These are phyloP conservation scores for Herpetospermum pedunculosum DNA, from an alignment of 306 rosid species.

Conservation along the genomic window DNA sequence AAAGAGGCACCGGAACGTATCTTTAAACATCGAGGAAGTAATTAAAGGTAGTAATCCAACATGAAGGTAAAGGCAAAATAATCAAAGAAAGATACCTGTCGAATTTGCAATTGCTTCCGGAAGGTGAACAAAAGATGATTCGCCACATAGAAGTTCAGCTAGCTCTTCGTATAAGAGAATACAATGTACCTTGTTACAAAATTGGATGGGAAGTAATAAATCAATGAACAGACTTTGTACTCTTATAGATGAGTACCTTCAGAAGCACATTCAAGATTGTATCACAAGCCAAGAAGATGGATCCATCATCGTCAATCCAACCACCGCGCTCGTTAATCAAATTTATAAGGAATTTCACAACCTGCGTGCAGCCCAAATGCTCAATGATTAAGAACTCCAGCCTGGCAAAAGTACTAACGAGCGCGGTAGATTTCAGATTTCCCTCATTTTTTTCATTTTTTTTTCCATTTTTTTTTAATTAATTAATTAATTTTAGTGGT, in stretches of 20 bases:
- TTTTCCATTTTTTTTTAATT: too few species aligned
- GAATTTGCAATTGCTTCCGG: constrained; percentile 63
- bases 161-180: constrained; percentile 43
- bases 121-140: constrained; percentile 36
- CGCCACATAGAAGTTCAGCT: constrained; percentile 28
- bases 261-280: constrained; percentile 67
- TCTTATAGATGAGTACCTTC: constrained; percentile 36
- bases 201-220: background rate
- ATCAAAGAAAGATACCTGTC: constrained; percentile 43
- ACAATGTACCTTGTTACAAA: constrained; percentile 15
- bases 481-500: too few species aligned
- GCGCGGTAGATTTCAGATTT: too few species aligned
- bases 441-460: too few species aligned
- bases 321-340: constrained; percentile 30
- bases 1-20: background rate
- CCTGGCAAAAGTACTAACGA: background rate
- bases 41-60: background rate
- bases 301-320: constrained; percentile 38
- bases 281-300: constrained; percentile 76
- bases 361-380: constrained; percentile 44
- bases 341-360: constrained; percentile 55
- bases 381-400: background rate
- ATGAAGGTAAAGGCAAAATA: background rate
- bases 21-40: background rate
- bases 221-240: background rate